These are phyloP conservation scores for Chrysophaeum taylorii DNA, from an alignment of 352 stramenopile genomes.

Conservation along the genomic window DNA sequence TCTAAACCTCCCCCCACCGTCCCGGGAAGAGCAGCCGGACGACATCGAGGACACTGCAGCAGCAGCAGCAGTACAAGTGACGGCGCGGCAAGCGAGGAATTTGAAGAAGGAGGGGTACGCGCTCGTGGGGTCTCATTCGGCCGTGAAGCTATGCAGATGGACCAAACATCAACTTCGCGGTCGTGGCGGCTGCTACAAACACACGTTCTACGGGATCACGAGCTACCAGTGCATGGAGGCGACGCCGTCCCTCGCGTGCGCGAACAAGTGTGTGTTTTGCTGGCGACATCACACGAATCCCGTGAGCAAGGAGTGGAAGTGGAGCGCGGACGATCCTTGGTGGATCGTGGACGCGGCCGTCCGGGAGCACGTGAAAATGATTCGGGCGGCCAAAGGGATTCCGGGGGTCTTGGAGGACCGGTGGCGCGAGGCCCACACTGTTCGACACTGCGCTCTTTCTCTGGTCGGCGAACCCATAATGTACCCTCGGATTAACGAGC, in stretches of 20 bases:
- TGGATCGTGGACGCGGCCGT: conserved; percentile 83
- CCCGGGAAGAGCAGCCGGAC: no score
- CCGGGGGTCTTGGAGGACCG: conserved; percentile 81
- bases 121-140: conserved; percentile 92
- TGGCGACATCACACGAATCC: conserved; percentile 99
- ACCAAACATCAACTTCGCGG: conserved; percentile 95
- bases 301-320: conserved; percentile 90
- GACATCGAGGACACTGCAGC: conserved; percentile 32
- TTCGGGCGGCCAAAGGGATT: conserved; percentile 87
- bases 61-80: conserved; percentile 4
- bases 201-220: conserved; percentile 98
- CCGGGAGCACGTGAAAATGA: conserved; percentile 55
- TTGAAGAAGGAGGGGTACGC: conserved; percentile 96
- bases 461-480: conserved; percentile 90
- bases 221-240: conserved; percentile 98
- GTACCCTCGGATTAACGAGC: conserved; percentile 95
- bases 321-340: conserved; percentile 91
- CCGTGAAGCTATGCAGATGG: conserved; percentile 96
- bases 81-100: conserved; percentile 40
- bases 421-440: conserved; percentile 86
- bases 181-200: conserved; percentile 94
- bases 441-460: conserved; percentile 90
- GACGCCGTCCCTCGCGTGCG: conserved; percentile 89
- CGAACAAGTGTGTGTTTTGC: conserved; percentile 96
- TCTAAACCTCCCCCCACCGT: no score